Percentiles rank a stretch among this genome's conserved stretches.
These are phyloP conservation scores for Cornus suecica DNA, from an alignment of 148 eudicot species.

Conservation along the genomic window DNA sequence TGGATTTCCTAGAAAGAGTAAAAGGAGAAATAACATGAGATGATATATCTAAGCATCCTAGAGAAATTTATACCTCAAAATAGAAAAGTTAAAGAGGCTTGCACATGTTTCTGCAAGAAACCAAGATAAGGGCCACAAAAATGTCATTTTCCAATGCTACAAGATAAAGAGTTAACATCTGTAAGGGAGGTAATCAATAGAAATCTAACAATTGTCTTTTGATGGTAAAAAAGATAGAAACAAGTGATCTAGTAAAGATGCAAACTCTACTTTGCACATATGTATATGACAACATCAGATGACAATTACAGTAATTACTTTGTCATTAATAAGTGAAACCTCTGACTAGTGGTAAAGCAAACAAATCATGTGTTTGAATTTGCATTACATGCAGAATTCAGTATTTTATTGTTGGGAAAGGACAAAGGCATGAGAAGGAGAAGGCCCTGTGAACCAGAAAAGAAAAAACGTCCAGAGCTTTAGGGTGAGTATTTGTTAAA, in stretches of 20 bases:
- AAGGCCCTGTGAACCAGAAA: background rate
- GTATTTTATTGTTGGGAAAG: background rate
- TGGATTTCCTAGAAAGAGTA: slow-evolving; percentile 24
- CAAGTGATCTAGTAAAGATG: background rate
- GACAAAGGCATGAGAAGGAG: background rate
- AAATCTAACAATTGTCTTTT: background rate
- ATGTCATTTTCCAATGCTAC: background rate
- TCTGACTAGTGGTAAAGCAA: background rate
- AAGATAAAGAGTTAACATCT: background rate
- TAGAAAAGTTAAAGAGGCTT: background rate
- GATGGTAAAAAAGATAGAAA: slow-evolving; percentile 2
- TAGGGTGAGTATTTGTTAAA: background rate
- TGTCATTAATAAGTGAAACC: background rate
- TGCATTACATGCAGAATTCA: background rate
- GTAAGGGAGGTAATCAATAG: background rate
- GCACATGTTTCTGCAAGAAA: background rate
- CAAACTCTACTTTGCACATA: background rate
- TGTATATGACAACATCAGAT: background rate
- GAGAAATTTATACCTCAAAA: background rate
- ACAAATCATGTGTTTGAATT: background rate
- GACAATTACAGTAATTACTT: background rate
- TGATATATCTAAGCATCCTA: background rate
- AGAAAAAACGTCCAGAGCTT: background rate
- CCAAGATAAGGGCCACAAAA: background rate
- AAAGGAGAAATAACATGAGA: background rate